Evolutionary conservation across 2,329 filamentous ascomycete species (phyloP).

Genomic region (Alternaria brassicae): DNA sequence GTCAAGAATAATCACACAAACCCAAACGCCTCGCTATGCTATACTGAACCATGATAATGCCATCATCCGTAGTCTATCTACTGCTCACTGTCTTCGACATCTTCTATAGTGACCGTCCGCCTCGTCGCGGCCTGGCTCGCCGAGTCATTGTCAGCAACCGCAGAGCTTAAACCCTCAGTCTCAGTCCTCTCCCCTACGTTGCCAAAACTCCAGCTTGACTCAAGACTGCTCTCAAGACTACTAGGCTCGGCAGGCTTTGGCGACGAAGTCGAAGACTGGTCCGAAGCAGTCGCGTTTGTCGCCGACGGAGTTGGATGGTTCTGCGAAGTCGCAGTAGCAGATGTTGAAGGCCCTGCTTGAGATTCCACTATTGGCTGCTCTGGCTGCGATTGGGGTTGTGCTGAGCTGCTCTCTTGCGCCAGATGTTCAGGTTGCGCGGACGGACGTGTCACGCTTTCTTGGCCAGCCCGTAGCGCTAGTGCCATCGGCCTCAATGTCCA

Average conservation of each 20-base stretch:
- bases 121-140: constrained; percentile 32
- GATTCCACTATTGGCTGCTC: neutral
- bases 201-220: constrained; percentile 49
- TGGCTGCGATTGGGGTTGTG: constrained; percentile 1
- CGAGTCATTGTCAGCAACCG: constrained; percentile 33
- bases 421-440: constrained; percentile 16
- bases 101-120: constrained; percentile 43
- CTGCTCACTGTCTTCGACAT: constrained; percentile 39
- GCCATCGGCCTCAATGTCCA: constrained; percentile 48
- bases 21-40: constrained; percentile 51
- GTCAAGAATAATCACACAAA: constrained; percentile 8
- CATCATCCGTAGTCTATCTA: constrained; percentile 17
- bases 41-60: constrained; percentile 19
- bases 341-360: constrained; percentile 7
- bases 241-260: constrained; percentile 38
- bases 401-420: neutral
- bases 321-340: constrained; percentile 11
- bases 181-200: constrained; percentile 37
- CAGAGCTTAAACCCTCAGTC: constrained; percentile 39
- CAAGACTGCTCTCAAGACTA: constrained; percentile 42
- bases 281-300: constrained; percentile 10
- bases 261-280: constrained; percentile 20
- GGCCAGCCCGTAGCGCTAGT: constrained; percentile 28
- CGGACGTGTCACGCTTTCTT: constrained; percentile 13
- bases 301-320: constrained; percentile 8